Evolutionary conservation across 2,329 filamentous ascomycete genomes (phyloP).

Genomic region (Trichoderma breve): DNA sequence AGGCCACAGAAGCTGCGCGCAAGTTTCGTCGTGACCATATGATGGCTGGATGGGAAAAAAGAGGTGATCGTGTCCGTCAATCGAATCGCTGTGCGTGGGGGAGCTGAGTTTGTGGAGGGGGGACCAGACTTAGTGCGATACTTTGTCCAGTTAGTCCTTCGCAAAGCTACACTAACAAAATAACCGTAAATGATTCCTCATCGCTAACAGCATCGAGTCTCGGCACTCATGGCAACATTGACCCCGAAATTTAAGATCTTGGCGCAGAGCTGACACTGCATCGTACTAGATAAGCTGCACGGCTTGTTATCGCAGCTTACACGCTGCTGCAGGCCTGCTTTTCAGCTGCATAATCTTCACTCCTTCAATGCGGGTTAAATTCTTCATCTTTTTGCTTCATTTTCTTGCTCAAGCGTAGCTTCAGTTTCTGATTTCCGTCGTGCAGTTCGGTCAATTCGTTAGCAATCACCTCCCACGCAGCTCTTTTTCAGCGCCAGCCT

Average conservation of each 20-base stretch:
- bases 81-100: constrained; percentile 8
- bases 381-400: not conserved
- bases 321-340: not conserved
- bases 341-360: constrained; percentile 7
- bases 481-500: not conserved
- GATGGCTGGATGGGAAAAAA: not conserved
- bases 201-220: not conserved
- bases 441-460: not conserved
- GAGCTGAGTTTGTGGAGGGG: constrained; percentile 12
- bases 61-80: constrained; percentile 10
- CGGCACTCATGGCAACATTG: not conserved
- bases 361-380: not conserved
- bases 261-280: not conserved
- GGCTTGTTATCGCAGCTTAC: constrained; percentile 7
- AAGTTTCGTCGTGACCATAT: not conserved
- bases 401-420: not conserved
- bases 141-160: not conserved
- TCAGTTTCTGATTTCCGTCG: not conserved
- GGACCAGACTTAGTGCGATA: not conserved
- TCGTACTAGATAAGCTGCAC: not conserved
- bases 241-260: not conserved
- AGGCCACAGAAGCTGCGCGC: not conserved
- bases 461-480: not conserved
- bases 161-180: not conserved
- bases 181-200: too few relatives aligned